Percentiles rank a stretch among this genome's conserved stretches.
Conservation (phyloP, 1,284 basidiomycete genomes). For the Fistulina hepatica region DNA sequence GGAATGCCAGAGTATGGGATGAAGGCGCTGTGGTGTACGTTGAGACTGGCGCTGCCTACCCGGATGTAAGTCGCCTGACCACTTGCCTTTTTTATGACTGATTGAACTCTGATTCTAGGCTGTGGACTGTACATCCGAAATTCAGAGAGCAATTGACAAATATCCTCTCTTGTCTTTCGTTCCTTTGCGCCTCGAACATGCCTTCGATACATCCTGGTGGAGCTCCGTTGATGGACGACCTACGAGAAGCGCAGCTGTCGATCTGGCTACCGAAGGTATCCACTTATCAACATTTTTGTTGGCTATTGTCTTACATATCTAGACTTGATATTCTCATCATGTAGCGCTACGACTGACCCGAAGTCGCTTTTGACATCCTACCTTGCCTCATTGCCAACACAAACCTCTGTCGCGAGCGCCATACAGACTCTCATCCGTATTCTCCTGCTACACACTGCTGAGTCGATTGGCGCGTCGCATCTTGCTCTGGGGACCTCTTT, state of each 20-base stretch:
- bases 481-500: conserved; percentile 74
- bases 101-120: conserved; percentile 27
- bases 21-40: conserved; percentile 56
- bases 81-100: too few relatives aligned
- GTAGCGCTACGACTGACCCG: conserved; percentile 32
- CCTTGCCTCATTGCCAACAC: conserved; percentile 63
- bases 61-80: conserved; percentile 52
- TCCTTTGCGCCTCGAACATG: conserved; percentile 19
- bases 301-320: conserved; percentile 6
- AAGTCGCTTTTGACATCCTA: conserved; percentile 44
- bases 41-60: conserved; percentile 51
- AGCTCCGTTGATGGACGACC: neutral
- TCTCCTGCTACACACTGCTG: conserved; percentile 59
- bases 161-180: conserved; percentile 49
- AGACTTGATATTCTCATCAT: neutral
- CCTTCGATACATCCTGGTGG: neutral
- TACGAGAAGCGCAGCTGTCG: neutral
- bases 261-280: neutral
- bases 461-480: conserved; percentile 52
- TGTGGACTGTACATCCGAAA: conserved; percentile 42
- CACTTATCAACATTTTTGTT: conserved; percentile 15
- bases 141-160: conserved; percentile 32
- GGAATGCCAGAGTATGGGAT: conserved; percentile 52
- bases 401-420: conserved; percentile 59
- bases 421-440: conserved; percentile 56